Evolutionary conservation across 2,329 filamentous ascomycete genomes (phyloP).

Genomic region (Didymella pinodella): DNA sequence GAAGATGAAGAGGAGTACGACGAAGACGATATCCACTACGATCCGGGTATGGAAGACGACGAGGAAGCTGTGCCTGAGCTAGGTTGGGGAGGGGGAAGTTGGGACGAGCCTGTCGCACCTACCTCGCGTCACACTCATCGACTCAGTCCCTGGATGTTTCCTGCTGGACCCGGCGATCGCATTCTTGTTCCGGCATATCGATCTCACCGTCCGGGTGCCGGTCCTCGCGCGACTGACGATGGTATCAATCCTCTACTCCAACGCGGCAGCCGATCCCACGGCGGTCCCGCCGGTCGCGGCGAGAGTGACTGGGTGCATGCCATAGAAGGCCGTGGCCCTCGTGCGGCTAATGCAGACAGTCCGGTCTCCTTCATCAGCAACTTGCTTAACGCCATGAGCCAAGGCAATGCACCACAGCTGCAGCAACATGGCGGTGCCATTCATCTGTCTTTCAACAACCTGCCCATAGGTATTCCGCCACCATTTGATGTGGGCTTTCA

Average conservation of each 20-base stretch:
- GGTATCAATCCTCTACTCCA: conserved; percentile 87
- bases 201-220: conserved; percentile 62
- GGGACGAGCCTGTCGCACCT: conserved; percentile 55
- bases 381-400: conserved; percentile 63
- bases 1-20: conserved; percentile 71
- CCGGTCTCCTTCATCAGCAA: conserved; percentile 66
- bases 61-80: conserved; percentile 53
- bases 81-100: conserved; percentile 61
- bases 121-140: conserved; percentile 60
- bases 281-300: conserved; percentile 46
- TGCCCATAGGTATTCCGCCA: conserved; percentile 42
- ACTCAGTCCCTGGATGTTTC: conserved; percentile 67
- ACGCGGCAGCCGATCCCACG: conserved; percentile 58
- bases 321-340: conserved; percentile 58
- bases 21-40: conserved; percentile 68
- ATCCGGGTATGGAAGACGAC: conserved; percentile 59
- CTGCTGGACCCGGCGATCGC: conserved; percentile 59
- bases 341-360: conserved; percentile 56
- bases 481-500: conserved; percentile 44
- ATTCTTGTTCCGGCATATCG: conserved; percentile 57
- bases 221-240: conserved; percentile 73
- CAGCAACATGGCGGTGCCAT: conserved; percentile 55
- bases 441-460: conserved; percentile 61
- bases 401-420: conserved; percentile 45
- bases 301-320: conserved; percentile 63